Evolutionary conservation across 306 rosid genomes (phyloP), one percentile per base, ranked within the genome.

Genomic region (Begonia loranthoides): DNA sequence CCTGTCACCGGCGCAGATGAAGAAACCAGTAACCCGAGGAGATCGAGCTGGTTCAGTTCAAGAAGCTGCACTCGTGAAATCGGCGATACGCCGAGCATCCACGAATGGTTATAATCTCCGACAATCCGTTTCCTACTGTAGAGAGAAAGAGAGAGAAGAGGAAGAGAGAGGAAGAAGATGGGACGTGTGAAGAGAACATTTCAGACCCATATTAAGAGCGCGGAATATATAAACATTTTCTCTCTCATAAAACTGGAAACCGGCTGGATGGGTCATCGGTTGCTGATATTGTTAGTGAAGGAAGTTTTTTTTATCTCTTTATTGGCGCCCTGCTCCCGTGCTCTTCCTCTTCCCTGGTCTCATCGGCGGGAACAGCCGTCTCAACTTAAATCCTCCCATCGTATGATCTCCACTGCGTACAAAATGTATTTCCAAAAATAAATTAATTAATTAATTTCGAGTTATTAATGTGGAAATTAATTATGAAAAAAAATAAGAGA

Each of bases 221-320:
- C 15, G 78, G 88, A 78, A 82, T 83, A 79, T 47, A 36, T 64
- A 75, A 58, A 73, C 72, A 76, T 72, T 78, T 69, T 70, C 73
- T 70, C 74, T 66, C 68, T 66, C 65, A 58, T 69, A 1, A 12
- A n/a, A 19, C 9, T 21, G 15, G n/a, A 11, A 51, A 90, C 92
- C 68, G 76, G 66, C 58, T 69, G 9, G 56, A 15, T 51, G 74
- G 92, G 94, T 86, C 19, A 51, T 76, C 77, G 67, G 92, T 84
- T 14, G 51, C 50, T 61, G 60, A 61, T 70, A 49, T 63, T 61
- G 74, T n/a, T 14, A 44, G 36, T 8, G 36, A 28, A 28, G 47
- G 58, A 1, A 56, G 74, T 67, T 64, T 55, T 73, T 66, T 65
- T 10, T 13, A n/a, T n/a, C n/a, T 24, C 56, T 14, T 12, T 7